These are phyloP conservation scores for Alnus glutinosa DNA, from an alignment of 306 rosid species.

Conservation along the genomic window DNA sequence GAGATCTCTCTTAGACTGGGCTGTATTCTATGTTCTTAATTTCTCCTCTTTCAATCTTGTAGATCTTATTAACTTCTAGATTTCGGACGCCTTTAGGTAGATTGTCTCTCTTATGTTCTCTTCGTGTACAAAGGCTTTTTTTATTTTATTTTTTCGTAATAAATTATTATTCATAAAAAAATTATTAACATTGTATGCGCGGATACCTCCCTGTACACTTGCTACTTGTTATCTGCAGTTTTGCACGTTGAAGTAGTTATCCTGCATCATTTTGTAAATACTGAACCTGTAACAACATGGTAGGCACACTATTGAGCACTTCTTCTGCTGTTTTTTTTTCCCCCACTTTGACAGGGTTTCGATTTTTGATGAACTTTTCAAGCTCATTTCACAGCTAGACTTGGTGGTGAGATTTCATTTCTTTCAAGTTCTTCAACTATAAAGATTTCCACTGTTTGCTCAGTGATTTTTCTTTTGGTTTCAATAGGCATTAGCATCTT, in stretches of 20 bases:
- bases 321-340: constrained; percentile 21
- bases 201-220: not conserved
- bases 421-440: constrained; percentile 18
- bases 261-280: constrained; percentile 6
- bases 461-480: not conserved
- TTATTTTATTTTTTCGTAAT: no score
- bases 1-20: no score
- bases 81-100: no score
- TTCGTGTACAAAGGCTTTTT: no score
- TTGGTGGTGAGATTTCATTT: constrained; percentile 58
- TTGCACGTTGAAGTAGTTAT: constrained; percentile 11
- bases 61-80: no score
- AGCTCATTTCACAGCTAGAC: constrained; percentile 61
- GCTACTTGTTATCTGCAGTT: not conserved
- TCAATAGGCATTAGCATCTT: not conserved
- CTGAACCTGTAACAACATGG: constrained; percentile 14
- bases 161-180: not conserved
- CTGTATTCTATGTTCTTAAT: no score
- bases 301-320: constrained; percentile 12
- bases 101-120: no score
- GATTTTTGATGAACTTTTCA: constrained; percentile 63
- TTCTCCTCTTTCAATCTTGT: no score
- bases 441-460: constrained; percentile 14
- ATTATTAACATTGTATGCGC: not conserved
- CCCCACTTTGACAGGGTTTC: constrained; percentile 56